Base-by-base conservation (phyloP, 495 filamentous ascomycete species). In the Penicillium crystallinum region DNA sequence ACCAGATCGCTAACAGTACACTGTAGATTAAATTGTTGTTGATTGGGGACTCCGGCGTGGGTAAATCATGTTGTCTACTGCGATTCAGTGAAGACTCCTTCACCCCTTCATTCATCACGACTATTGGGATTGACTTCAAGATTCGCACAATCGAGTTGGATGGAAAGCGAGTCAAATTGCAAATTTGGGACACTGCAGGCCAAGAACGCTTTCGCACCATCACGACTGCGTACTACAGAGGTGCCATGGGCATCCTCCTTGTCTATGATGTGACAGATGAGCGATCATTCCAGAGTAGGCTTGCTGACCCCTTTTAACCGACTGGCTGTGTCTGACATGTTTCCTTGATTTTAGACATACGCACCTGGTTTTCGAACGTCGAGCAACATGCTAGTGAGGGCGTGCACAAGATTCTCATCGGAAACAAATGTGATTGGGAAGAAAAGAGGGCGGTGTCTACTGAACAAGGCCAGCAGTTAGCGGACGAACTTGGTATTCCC, bases 391-490 rank as follows among this genome's bases (percentile, higher is more conserved):
- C 95, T 42, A 97, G 91, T 53, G 93, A 97, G 74, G 95, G 95
- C 57, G 93, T 99, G 58, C 96, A 97, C 84, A 99, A 97, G 78
- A 97, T 99, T 63, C 84, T 99, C 43, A 96, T 99, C 53, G 93
- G 93, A 61, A 99, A 99, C 79, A 99, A 99, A 74, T 98, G 93
- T 73, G 93, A 99, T 74, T 97, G 95, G 95, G 92, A 97, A 73
- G 93, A 99, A 72, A 99, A 97, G 78, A 82, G 95, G 55, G 88
- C 85, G 15, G 88, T 99, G 17, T 89, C 90, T 22, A 96, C 87
- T 40, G 90, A 97, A 69, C 88, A 87, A 64, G 93, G 93, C 54
- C 92, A 99, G 66, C 82, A 87, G 58, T 81, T 99, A 31, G 93
- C 93, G 22, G 88, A 95, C 71, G 93, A 99, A 72, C 85, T 99